phyloP scores from a whole-genome alignment of 495 filamentous ascomycete genomes.

The Podospora conica region DNA sequence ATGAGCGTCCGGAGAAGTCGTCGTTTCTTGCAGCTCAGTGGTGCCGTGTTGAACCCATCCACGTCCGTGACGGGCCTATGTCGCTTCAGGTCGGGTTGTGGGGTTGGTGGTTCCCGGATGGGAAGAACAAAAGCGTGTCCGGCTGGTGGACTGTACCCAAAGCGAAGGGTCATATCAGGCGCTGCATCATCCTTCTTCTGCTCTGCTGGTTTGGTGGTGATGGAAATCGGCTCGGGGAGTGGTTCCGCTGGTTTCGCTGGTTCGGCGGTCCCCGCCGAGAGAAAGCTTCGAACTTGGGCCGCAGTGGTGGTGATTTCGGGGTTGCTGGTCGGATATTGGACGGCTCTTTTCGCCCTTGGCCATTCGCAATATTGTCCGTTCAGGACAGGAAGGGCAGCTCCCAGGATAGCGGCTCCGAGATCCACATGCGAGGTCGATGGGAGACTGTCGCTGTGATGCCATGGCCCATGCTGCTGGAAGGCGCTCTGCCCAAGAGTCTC shows the following conservation, averaged over 20 bases:
- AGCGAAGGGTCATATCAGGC: not conserved
- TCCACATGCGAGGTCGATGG: constrained; percentile 11
- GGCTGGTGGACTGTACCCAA: not conserved
- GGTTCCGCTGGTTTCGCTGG: not conserved
- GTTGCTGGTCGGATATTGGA: not conserved
- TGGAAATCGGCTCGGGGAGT: not conserved
- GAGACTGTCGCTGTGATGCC: constrained; percentile 22
- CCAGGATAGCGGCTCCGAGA: constrained; percentile 19
- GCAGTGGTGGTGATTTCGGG: not conserved
- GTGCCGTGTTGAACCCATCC: constrained; percentile 50
- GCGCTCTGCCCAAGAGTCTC: constrained; percentile 22
- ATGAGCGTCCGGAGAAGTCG: constrained; percentile 56
- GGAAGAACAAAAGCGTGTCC: constrained; percentile 18
- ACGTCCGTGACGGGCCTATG: constrained; percentile 53
- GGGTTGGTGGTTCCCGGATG: not conserved
- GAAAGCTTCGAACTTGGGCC: not conserved
- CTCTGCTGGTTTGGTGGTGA: not conserved
- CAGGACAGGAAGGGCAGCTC: constrained; percentile 15
- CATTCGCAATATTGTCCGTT: constrained; percentile 15
- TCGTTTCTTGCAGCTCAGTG: constrained; percentile 57
- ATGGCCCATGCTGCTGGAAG: constrained; percentile 28
- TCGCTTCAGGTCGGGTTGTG: constrained; percentile 44
- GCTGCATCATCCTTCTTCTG: not conserved
- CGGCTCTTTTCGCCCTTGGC: constrained; percentile 10
- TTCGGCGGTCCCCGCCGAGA: not conserved